Evolutionary conservation across 1,139 yeast species (phyloP).

Genomic region (Blastobotrys serpentis): DNA sequence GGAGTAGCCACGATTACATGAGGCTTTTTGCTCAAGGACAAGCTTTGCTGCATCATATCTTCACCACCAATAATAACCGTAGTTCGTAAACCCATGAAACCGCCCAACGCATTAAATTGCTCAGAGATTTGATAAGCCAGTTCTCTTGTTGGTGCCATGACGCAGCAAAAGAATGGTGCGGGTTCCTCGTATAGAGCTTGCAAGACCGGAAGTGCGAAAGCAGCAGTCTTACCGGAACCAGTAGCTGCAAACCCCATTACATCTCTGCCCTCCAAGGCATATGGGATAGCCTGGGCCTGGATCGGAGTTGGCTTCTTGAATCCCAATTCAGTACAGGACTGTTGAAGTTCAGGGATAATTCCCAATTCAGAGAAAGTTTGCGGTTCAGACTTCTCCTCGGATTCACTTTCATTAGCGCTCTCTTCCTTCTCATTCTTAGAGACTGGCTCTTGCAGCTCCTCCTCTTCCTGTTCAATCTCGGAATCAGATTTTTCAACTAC

Average conservation of each 20-base stretch:
- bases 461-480: constrained; percentile 13
- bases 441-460: constrained; percentile 15
- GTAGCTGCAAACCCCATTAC: constrained; percentile 99
- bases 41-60: constrained; percentile 97
- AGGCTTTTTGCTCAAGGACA: constrained; percentile 90
- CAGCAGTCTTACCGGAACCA: constrained; percentile 98
- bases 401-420: constrained; percentile 11
- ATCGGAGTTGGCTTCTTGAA: constrained; percentile 91
- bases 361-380: constrained; percentile 47
- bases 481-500: constrained; percentile 9
- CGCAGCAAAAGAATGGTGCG: constrained; percentile 82
- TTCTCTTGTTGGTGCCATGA: constrained; percentile 95
- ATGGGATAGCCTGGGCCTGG: constrained; percentile 88
- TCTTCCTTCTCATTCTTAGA: neutral
- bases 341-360: constrained; percentile 71
- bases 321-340: constrained; percentile 75
- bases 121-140: constrained; percentile 94
- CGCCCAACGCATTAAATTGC: constrained; percentile 91
- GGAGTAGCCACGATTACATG: constrained; percentile 96
- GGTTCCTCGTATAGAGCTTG: constrained; percentile 91
- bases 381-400: constrained; percentile 27
- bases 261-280: constrained; percentile 88
- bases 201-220: constrained; percentile 86
- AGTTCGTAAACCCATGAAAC: constrained; percentile 83
- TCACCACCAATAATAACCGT: constrained; percentile 95